These are phyloP conservation scores for Fraxinus xanthoxyloides DNA, from an alignment of 305 asterid species.

Conservation along the genomic window DNA sequence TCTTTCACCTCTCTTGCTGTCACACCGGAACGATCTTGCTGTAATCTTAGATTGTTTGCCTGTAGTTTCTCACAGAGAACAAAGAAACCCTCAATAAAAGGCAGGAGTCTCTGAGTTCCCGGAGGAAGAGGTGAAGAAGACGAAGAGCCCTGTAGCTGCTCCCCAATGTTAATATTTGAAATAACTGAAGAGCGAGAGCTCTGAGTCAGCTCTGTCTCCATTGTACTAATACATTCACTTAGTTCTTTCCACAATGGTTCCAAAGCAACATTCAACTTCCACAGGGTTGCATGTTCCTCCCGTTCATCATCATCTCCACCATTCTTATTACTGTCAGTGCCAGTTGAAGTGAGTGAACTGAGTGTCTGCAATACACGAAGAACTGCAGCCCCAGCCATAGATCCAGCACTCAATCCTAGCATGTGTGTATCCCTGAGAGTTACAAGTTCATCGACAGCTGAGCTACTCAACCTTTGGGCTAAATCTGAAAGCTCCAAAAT, in stretches of 20 bases:
- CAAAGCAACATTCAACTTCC: conserved; percentile 78
- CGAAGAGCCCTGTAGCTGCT: conserved; percentile 75
- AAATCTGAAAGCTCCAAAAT: conserved; percentile 83
- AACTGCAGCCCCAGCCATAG: conserved; percentile 98
- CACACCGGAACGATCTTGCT: conserved; percentile 66
- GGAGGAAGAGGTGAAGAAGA: conserved; percentile 86
- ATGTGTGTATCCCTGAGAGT: conserved; percentile 85
- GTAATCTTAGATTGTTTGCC: conserved; percentile 54
- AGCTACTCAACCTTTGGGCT: conserved; percentile 77
- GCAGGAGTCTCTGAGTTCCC: conserved; percentile 95
- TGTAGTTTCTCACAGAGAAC: conserved; percentile 93
- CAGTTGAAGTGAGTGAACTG: conserved; percentile 65
- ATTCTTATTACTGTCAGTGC: conserved; percentile 43
- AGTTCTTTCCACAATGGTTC: conserved; percentile 93
- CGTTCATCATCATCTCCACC: conserved; percentile 55
- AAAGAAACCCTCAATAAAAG: conserved; percentile 92
- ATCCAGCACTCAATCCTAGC: conserved; percentile 98
- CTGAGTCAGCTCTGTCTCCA: conserved; percentile 80
- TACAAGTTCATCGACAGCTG: conserved; percentile 83
- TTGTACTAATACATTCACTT: conserved; percentile 82
- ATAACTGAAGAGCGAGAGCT: conserved; percentile 49
- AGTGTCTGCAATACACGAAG: conserved; percentile 94
- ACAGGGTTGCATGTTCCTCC: conserved; percentile 80
- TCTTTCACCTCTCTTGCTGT: conserved; percentile 96
- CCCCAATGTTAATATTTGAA: conserved; percentile 55